Base-by-base conservation (phyloP, 305 asterid species). In the Salvia sclarea region DNA sequence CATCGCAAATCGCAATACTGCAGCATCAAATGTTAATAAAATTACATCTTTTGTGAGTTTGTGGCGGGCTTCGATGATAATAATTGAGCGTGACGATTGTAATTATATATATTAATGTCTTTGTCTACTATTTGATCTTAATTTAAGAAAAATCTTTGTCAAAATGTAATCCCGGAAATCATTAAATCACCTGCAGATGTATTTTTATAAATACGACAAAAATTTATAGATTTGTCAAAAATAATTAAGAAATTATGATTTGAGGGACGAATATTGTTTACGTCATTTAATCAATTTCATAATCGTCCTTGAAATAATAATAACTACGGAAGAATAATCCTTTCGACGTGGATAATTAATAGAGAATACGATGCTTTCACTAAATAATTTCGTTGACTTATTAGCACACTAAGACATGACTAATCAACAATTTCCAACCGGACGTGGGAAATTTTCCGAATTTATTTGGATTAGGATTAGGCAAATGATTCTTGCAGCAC, bases 381-480 rank as follows among this genome's bases (percentile, higher is more conserved):
- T 33, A 44, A 21, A 74, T 54, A 69, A 74, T 70, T 70, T 17
- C 37, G 79, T 71, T 70, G 77, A 75, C 82, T 74, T 66, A 69
- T 62, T 72, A 71, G 68, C 37, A 65, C 72, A 68, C 20, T 52
- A 64, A 53, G 58, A 54, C 56, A 20, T 59, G 47, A 22, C 53
- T 37, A 68, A 31, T 47, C 22, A 47, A 45, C 21, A 6, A 58
- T 57, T 43, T 38, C 20, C 33, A 31, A 40, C 44, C 12, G 2
- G 11, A 59, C 69, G 50, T 49, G 9, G 18, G 22, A 17, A 18
- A n/a, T 54, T 55, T 28, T 20, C 12, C 10, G 5, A 48, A 17
- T 57, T 50, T 38, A 8, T 11, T 28, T 24, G 28, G 52, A 17
- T 8, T 49, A 2, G 28, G 52, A 17, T 8, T 49, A 2, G 52